Evolutionary conservation across 345 rosid genomes (phyloP).

Genomic region (Boechera retrofracta): DNA sequence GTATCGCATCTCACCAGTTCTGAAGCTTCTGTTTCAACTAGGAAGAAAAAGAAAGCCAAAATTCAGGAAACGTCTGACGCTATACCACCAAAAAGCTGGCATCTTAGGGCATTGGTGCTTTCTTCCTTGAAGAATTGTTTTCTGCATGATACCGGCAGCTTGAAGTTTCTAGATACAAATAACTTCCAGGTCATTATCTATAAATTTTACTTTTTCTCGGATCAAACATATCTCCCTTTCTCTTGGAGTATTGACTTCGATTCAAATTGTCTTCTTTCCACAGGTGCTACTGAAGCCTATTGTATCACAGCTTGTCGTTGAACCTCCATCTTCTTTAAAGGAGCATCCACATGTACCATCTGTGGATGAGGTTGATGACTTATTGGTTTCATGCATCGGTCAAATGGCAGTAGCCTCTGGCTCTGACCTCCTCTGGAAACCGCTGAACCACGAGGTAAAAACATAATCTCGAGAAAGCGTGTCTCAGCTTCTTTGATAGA

Average conservation of each 20-base stretch:
- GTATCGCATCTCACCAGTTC: conserved; percentile 62
- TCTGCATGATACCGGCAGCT: conserved; percentile 71
- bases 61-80: conserved; percentile 52
- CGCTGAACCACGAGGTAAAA: conserved; percentile 88
- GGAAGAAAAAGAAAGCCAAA: conserved; percentile 85
- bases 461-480: conserved; percentile 9
- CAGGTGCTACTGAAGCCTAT: conserved; percentile 88
- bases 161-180: conserved; percentile 81
- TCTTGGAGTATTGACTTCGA: conserved; percentile 1
- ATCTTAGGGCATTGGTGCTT: conserved; percentile 72
- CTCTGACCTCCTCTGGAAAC: conserved; percentile 90
- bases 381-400: conserved; percentile 75
- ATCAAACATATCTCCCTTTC: neutral
- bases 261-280: conserved; percentile 5
- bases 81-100: conserved; percentile 66
- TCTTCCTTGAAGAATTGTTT: conserved; percentile 87
- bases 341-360: conserved; percentile 67
- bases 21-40: conserved; percentile 49
- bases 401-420: conserved; percentile 96
- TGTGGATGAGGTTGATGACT: conserved; percentile 72
- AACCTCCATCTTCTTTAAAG: conserved; percentile 66
- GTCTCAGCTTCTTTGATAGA: neutral
- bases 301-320: conserved; percentile 70
- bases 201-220: neutral
- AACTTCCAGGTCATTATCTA: conserved; percentile 70